phyloP scores from a whole-genome alignment of 768 basidiomycete genomes.

The Tulasnella sp. region DNA sequence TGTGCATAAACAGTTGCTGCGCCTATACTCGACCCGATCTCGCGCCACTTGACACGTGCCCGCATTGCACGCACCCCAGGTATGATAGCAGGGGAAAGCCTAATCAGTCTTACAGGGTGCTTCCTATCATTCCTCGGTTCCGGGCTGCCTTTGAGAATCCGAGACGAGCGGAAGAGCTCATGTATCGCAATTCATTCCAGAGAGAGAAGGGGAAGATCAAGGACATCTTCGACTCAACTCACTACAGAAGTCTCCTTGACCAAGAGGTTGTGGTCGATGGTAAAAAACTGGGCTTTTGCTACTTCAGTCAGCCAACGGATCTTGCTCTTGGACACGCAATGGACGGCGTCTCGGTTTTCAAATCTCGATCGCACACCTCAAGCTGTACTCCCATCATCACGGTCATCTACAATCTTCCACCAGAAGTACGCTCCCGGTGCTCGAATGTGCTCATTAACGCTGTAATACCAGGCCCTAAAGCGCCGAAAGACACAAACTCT shows the following conservation, averaged over 20 bases:
- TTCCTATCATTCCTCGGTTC: background rate
- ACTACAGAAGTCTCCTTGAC: background rate
- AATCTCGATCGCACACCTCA: background rate
- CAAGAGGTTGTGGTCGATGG: background rate
- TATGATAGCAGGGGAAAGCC: background rate
- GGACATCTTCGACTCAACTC: background rate
- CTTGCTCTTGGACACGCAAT: background rate
- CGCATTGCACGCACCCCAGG: background rate
- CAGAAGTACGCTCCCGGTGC: slow-evolving; percentile 27
- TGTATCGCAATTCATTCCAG: background rate
- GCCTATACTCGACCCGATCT: background rate
- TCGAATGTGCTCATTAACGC: slow-evolving; percentile 30
- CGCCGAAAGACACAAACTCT: slow-evolving; percentile 31
- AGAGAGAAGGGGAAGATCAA: background rate
- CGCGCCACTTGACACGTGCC: background rate
- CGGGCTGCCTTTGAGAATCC: background rate
- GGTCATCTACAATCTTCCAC: slow-evolving; percentile 34
- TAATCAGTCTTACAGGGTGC: background rate
- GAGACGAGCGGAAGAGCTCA: background rate
- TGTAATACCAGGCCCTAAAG: slow-evolving; percentile 36
- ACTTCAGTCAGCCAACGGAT: background rate
- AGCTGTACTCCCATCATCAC: slow-evolving; percentile 23
- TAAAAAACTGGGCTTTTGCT: background rate
- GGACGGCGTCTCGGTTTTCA: slow-evolving; percentile 2
- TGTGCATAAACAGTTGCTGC: background rate